Conservation (phyloP, 371 early-diverging fungal genomes). For the Umbelopsis sp. region DNA sequence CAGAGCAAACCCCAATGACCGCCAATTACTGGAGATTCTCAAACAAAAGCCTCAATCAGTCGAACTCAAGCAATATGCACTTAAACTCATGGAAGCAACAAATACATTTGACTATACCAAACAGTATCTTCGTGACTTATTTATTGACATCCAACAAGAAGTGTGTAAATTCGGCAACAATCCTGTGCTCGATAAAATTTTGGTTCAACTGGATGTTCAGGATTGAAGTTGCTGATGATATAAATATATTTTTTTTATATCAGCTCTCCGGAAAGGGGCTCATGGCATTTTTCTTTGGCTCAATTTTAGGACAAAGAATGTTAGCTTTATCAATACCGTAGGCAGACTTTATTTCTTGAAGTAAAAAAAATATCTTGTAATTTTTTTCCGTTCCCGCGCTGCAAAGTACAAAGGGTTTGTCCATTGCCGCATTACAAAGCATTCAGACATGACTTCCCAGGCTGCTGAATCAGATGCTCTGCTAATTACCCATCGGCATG, state of each 20-base stretch:
- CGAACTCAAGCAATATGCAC: slow-evolving; percentile 88
- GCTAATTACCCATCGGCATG: not conserved
- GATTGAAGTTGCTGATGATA: not conserved
- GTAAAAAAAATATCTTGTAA: no score
- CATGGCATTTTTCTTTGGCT: no score
- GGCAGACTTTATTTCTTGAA: no score
- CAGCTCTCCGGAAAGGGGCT: not conserved
- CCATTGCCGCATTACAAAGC: not conserved
- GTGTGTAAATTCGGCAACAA: slow-evolving; percentile 84
- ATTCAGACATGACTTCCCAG: not conserved
- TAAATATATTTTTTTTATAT: no score
- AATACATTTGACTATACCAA: slow-evolving; percentile 80
- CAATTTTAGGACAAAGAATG: no score
- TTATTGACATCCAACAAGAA: slow-evolving; percentile 60
- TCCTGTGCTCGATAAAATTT: slow-evolving; percentile 56
- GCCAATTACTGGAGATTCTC: slow-evolving; percentile 80
- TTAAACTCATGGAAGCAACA: slow-evolving; percentile 76
- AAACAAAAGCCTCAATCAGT: slow-evolving; percentile 79
- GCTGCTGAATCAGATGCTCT: not conserved
- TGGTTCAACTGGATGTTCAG: slow-evolving; percentile 39
- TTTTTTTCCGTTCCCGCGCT: no score
- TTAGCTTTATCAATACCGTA: no score
- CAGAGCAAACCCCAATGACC: slow-evolving; percentile 55
- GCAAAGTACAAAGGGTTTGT: not conserved
- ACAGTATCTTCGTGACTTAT: slow-evolving; percentile 59